A percentile compares a stretch with the other conserved stretches of the same genome.
These are phyloP conservation scores for Globisporangium ultimum DNA, from an alignment of 352 stramenopile genomes.

Conservation along the genomic window DNA sequence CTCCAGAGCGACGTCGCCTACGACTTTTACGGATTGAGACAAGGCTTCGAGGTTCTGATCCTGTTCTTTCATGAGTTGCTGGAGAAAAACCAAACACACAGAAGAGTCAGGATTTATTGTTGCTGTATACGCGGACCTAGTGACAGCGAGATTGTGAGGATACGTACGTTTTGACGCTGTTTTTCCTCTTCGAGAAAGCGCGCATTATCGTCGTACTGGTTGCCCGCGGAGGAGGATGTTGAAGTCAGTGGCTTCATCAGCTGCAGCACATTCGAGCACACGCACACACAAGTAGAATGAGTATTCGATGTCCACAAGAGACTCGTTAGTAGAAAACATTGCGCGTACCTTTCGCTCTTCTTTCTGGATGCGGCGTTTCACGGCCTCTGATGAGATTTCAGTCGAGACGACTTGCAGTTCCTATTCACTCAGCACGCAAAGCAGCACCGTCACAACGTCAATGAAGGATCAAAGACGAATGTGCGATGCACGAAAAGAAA, in stretches of 20 bases:
- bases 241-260: constrained; percentile 36
- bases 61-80: constrained; percentile 74
- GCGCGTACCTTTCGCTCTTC: constrained; percentile 58
- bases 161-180: constrained; percentile 44
- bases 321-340: not conserved
- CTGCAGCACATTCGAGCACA: constrained; percentile 12
- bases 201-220: constrained; percentile 38
- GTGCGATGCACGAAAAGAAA: not conserved
- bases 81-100: not conserved
- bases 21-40: constrained; percentile 40
- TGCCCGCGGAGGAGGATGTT: not conserved
- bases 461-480: not conserved
- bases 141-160: too few species aligned
- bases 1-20: constrained; percentile 66
- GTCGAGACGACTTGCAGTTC: constrained; percentile 53
- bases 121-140: not conserved
- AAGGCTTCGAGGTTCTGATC: constrained; percentile 60
- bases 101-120: not conserved
- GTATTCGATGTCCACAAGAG: not conserved
- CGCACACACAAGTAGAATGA: not conserved
- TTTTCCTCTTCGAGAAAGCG: constrained; percentile 57
- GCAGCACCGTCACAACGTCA: not conserved
- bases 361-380: constrained; percentile 52
- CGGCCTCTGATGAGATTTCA: constrained; percentile 56
- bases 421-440: constrained; percentile 13